A percentile compares a stretch with the other conserved stretches of the same genome.
These are phyloP conservation scores for Candida mesenterica DNA, from an alignment of 1,139 yeast species.

Conservation along the genomic window DNA sequence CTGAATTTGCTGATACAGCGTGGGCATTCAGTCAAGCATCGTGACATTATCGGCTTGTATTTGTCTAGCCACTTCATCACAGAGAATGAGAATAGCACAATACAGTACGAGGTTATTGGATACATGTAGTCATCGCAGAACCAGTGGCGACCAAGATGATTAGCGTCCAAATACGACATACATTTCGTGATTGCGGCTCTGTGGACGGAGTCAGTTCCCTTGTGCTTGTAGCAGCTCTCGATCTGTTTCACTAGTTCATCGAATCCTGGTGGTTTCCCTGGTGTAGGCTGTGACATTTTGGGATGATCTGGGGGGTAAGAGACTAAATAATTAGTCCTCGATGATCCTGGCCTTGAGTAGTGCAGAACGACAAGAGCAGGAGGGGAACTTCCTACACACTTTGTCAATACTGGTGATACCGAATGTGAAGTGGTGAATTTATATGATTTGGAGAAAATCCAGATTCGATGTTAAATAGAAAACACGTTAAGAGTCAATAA, in stretches of 20 bases:
- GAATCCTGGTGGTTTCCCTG: conserved; percentile 24
- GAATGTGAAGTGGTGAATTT: too few species aligned
- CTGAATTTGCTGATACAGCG: conserved; percentile 54
- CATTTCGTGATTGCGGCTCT: conserved; percentile 26
- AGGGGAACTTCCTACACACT: too few species aligned
- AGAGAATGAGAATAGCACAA: conserved; percentile 61
- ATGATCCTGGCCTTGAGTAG: too few species aligned
- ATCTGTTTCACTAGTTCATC: conserved; percentile 24
- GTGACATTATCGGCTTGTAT: conserved; percentile 40
- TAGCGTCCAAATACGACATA: conserved; percentile 23
- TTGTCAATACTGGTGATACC: too few species aligned
- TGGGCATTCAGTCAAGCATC: conserved; percentile 45
- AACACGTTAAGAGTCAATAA: too few species aligned
- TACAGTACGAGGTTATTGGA: conserved; percentile 50
- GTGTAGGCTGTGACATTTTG: conserved; percentile 1
- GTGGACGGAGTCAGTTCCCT: conserved; percentile 27
- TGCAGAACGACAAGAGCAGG: too few species aligned
- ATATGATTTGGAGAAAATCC: too few species aligned
- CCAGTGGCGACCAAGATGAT: conserved; percentile 38
- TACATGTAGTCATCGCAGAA: conserved; percentile 54
- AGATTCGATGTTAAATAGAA: too few species aligned
- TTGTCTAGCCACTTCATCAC: conserved; percentile 42
- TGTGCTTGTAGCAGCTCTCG: conserved; percentile 21
- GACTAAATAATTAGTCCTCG: too few species aligned
- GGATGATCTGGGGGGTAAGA: not conserved